These are phyloP conservation scores for Paraurostyla sp. DNA, from an alignment of 73 alveolate genomes.

Conservation along the genomic window DNA sequence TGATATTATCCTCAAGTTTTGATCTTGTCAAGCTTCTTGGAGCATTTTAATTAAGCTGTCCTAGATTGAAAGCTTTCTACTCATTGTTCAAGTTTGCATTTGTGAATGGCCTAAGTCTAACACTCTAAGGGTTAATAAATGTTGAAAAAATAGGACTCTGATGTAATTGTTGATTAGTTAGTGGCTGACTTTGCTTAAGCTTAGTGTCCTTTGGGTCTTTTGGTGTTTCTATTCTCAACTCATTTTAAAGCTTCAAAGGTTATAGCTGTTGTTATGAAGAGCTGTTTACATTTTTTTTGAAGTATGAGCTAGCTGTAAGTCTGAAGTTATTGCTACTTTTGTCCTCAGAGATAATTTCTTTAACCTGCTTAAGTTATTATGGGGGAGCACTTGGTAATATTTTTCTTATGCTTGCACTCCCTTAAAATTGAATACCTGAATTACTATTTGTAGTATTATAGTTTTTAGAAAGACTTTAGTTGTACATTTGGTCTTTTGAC, in stretches of 20 bases:
- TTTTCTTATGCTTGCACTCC: not conserved
- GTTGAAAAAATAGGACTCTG: not conserved
- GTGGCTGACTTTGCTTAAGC: not conserved
- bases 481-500: constrained; percentile 33
- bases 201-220: not conserved
- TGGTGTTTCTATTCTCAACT: not conserved
- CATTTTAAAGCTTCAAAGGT: not conserved
- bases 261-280: not conserved
- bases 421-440: not conserved
- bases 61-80: not conserved
- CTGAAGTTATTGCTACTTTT: not conserved
- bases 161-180: not conserved
- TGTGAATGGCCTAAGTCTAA: not conserved
- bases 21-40: not conserved
- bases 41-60: not conserved
- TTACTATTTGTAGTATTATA: not conserved
- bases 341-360: not conserved
- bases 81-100: not conserved
- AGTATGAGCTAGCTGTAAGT: constrained; percentile 21
- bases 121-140: not conserved
- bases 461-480: not conserved
- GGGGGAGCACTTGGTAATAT: constrained; percentile 37
- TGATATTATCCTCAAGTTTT: constrained; percentile 10
- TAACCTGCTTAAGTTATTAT: not conserved
- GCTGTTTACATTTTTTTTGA: not conserved